phyloP scores from a whole-genome alignment of 2,329 filamentous ascomycete species.

The Diaporthe nobilis region DNA sequence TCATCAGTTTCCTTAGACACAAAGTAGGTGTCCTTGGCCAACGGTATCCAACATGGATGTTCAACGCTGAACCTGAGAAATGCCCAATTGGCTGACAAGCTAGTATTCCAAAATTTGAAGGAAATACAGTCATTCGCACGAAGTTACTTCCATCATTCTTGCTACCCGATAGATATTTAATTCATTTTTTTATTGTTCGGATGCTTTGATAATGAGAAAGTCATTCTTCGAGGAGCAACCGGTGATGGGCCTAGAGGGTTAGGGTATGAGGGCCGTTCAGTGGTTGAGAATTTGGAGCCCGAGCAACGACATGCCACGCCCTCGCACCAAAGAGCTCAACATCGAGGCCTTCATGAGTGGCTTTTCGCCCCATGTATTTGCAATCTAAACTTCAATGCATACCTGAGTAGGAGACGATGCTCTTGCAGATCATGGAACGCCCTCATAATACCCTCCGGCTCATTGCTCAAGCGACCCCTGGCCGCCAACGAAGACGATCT shows the following conservation, averaged over 20 bases:
- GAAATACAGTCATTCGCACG: no score
- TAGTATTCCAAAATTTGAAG: background rate
- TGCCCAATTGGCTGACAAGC: no score
- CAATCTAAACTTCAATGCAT: background rate
- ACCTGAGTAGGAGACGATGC: background rate
- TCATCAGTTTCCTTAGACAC: no score
- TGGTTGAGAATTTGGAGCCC: background rate
- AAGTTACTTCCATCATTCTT: no score
- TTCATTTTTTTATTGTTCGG: no score
- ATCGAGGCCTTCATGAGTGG: background rate
- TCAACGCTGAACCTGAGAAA: no score
- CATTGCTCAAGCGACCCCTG: background rate
- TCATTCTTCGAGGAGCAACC: background rate
- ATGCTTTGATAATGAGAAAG: background rate
- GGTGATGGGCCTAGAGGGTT: background rate
- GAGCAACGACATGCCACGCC: background rate
- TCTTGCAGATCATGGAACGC: background rate
- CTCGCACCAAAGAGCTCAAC: background rate
- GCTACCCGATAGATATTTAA: no score
- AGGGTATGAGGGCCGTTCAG: background rate
- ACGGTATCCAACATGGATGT: no score
- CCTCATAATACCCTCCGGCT: no score
- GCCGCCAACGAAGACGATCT: background rate
- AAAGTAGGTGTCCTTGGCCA: no score
- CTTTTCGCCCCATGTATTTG: background rate